Conservation (phyloP, 169 alveolate genomes). For the Blepharisma undulans region DNA sequence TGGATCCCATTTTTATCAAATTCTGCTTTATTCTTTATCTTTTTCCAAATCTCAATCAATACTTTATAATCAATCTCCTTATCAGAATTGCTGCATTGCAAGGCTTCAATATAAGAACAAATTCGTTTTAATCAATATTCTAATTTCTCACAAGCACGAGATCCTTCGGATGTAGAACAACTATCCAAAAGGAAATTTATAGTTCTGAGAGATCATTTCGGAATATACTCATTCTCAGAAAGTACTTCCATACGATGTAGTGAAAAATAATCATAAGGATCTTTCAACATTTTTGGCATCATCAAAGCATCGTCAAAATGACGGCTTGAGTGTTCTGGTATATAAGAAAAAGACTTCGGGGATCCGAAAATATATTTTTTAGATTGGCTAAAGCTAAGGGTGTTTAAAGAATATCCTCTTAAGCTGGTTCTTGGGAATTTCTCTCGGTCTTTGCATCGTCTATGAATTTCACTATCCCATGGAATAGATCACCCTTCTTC, state of each 20-base stretch:
- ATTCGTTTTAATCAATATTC: background rate
- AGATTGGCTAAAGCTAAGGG: background rate
- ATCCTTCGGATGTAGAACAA: background rate
- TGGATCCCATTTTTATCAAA: background rate
- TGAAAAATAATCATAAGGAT: background rate
- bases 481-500: background rate
- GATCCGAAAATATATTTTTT: background rate
- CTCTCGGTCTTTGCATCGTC: background rate
- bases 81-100: background rate
- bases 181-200: background rate
- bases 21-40: background rate
- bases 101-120: background rate
- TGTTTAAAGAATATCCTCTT: background rate
- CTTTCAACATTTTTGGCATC: background rate
- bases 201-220: background rate
- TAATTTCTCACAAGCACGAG: background rate
- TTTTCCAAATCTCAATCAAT: background rate
- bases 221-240: background rate
- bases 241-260: background rate
- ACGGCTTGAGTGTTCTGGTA: background rate
- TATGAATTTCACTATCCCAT: background rate
- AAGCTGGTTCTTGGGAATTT: background rate
- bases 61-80: background rate
- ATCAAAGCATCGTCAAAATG: background rate
- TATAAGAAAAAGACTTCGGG: background rate